Percentiles rank a stretch among this genome's conserved stretches.
Evolutionary conservation across 1,284 basidiomycete genomes (phyloP).

Genomic region (Irpex sp.): DNA sequence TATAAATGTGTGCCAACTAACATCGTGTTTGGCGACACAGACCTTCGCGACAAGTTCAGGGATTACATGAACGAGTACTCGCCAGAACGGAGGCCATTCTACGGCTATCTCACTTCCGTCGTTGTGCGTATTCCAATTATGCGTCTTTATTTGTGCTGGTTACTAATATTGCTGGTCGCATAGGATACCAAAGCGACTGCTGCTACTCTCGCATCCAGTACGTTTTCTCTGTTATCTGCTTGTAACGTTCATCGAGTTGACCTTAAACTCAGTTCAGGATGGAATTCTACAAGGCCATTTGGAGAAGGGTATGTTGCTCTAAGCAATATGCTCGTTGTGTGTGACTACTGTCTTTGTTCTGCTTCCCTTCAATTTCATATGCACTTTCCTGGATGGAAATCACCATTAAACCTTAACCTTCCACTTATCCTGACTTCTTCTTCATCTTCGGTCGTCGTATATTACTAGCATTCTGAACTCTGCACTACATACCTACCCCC

Average conservation of each 20-base stretch:
- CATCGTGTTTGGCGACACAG: slow-evolving; percentile 28
- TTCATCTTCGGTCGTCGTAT: too few species aligned
- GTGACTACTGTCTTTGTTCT: background rate
- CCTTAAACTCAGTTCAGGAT: slow-evolving; percentile 42
- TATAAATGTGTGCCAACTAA: background rate
- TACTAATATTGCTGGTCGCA: background rate
- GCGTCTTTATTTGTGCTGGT: background rate
- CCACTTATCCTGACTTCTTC: background rate
- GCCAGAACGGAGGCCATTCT: slow-evolving; percentile 43
- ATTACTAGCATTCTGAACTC: too few species aligned
- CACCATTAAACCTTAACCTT: background rate
- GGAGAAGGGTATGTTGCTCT: slow-evolving; percentile 28
- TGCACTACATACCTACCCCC: too few species aligned
- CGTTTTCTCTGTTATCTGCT: slow-evolving; percentile 9
- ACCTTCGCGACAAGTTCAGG: slow-evolving; percentile 62
- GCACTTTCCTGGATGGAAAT: background rate
- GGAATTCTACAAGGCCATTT: slow-evolving; percentile 53
- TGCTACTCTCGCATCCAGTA: slow-evolving; percentile 34
- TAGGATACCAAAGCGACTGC: slow-evolving; percentile 44
- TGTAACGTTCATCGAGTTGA: background rate
- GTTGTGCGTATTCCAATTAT: slow-evolving; percentile 35
- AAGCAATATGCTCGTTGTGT: background rate
- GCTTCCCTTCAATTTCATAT: background rate
- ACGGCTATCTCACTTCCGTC: slow-evolving; percentile 60
- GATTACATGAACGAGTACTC: slow-evolving; percentile 49